Conservation (phyloP, 2,329 filamentous ascomycete species). For the Mollisiaceae sp. region DNA sequence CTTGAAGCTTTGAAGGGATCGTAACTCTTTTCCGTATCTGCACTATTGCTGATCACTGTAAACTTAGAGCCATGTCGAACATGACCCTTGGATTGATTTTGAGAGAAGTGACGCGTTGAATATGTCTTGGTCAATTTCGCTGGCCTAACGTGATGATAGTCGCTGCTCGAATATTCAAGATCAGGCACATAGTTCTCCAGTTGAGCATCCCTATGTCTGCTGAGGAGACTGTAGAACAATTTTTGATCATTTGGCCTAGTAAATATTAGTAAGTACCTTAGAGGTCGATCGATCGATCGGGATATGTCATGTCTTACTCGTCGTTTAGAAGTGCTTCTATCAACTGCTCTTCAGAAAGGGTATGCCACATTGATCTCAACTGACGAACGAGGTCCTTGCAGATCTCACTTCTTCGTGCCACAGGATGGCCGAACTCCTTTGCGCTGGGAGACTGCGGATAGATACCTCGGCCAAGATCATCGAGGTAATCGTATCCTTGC, state of each 20-base stretch:
- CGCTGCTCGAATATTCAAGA: constrained; percentile 84
- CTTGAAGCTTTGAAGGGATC: constrained; percentile 75
- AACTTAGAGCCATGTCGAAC: constrained; percentile 64
- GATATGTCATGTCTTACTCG: constrained; percentile 54
- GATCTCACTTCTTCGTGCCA: constrained; percentile 68
- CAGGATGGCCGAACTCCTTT: constrained; percentile 65
- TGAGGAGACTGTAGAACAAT: constrained; percentile 85
- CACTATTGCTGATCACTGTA: constrained; percentile 65
- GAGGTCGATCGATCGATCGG: not conserved
- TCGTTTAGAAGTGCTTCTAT: constrained; percentile 68
- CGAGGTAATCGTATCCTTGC: constrained; percentile 79
- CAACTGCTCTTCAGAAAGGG: constrained; percentile 74
- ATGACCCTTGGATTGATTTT: constrained; percentile 52
- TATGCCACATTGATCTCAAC: constrained; percentile 90
- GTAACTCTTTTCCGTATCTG: constrained; percentile 71
- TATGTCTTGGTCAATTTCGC: constrained; percentile 62
- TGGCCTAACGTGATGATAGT: constrained; percentile 81
- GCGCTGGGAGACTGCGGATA: constrained; percentile 59
- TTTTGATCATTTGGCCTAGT: constrained; percentile 85
- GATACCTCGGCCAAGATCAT: constrained; percentile 53
- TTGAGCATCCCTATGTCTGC: constrained; percentile 82
- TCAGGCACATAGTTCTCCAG: constrained; percentile 85
- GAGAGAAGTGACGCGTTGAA: constrained; percentile 65
- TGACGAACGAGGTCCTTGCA: constrained; percentile 84
- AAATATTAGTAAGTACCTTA: constrained; percentile 16